A percentile compares a stretch with the other conserved stretches of the same genome.
These are phyloP conservation scores for Cyberlindnera euphorbiae DNA, from an alignment of 805 yeast genomes.

Conservation along the genomic window DNA sequence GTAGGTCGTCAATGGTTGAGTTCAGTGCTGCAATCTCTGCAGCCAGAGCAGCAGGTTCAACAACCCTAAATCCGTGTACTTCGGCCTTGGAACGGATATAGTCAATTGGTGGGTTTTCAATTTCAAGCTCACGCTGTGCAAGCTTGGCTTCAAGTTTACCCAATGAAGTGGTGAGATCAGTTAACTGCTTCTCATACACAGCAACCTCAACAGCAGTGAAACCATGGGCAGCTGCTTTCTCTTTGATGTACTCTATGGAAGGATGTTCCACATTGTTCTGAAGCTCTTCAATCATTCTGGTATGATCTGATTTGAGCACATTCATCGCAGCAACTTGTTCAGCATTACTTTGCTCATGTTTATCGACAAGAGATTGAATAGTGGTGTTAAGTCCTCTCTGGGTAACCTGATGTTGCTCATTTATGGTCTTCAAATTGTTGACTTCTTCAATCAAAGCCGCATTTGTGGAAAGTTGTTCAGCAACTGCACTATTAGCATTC, in stretches of 20 bases:
- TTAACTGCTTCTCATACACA: slow-evolving; percentile 5
- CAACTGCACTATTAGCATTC: too few relatives aligned
- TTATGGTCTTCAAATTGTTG: too few relatives aligned
- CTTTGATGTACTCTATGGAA: slow-evolving; percentile 12
- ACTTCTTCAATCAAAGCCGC: too few relatives aligned
- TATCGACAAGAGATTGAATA: too few relatives aligned
- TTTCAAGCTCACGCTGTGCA: background rate
- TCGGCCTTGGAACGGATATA: slow-evolving; percentile 27
- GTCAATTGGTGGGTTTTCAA: slow-evolving; percentile 30
- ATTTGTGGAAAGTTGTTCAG: too few relatives aligned
- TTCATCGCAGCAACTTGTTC: too few relatives aligned
- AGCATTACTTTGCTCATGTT: too few relatives aligned
- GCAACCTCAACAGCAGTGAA: slow-evolving; percentile 13
- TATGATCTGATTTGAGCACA: background rate
- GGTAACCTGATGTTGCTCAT: too few relatives aligned
- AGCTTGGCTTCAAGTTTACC: slow-evolving; percentile 14
- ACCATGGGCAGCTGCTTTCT: slow-evolving; percentile 26
- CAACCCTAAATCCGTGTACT: slow-evolving; percentile 18
- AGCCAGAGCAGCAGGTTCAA: slow-evolving; percentile 3
- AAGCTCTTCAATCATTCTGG: slow-evolving; percentile 6
- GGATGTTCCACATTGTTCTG: slow-evolving; percentile 25
- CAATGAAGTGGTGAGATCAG: slow-evolving; percentile 9
- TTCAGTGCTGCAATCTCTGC: slow-evolving; percentile 2
- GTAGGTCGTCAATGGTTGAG: slow-evolving; percentile 2
- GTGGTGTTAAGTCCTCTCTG: too few relatives aligned